Evolutionary conservation across 805 yeast genomes (phyloP).

Genomic region (Yueomyces sp.): DNA sequence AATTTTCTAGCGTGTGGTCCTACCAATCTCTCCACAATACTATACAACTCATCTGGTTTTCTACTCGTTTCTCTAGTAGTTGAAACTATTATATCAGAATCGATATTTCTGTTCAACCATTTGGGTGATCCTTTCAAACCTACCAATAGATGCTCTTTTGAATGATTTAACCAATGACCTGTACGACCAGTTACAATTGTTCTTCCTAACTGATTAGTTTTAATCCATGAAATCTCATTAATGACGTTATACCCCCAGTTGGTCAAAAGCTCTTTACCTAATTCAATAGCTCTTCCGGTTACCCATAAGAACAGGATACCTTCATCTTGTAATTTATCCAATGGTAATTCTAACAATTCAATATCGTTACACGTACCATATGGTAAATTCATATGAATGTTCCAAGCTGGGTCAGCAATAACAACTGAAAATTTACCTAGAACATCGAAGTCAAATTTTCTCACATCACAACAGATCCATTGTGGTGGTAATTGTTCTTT

Average conservation of each 20-base stretch:
- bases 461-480: constrained; percentile 79
- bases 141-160: constrained; percentile 79
- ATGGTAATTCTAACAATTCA: constrained; percentile 54
- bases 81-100: constrained; percentile 67
- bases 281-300: constrained; percentile 84
- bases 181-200: constrained; percentile 93
- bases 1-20: constrained; percentile 67
- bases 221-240: constrained; percentile 84
- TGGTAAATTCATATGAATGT: constrained; percentile 78
- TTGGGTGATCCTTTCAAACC: constrained; percentile 72
- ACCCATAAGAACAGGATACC: constrained; percentile 86
- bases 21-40: constrained; percentile 70
- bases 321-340: constrained; percentile 62
- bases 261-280: constrained; percentile 62
- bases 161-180: constrained; percentile 94
- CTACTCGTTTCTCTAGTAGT: constrained; percentile 79
- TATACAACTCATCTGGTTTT: constrained; percentile 86
- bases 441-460: constrained; percentile 51
- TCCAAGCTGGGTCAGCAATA: constrained; percentile 95
- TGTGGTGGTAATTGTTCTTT: constrained; percentile 44
- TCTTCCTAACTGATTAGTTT: constrained; percentile 73
- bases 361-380: constrained; percentile 68
- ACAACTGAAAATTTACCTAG: constrained; percentile 76
- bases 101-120: constrained; percentile 57
- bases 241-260: constrained; percentile 74